Evolutionary conservation across 2,329 filamentous ascomycete genomes (phyloP), one percentile per base, ranked within the genome.

Genomic region (Polychaeton citri): DNA sequence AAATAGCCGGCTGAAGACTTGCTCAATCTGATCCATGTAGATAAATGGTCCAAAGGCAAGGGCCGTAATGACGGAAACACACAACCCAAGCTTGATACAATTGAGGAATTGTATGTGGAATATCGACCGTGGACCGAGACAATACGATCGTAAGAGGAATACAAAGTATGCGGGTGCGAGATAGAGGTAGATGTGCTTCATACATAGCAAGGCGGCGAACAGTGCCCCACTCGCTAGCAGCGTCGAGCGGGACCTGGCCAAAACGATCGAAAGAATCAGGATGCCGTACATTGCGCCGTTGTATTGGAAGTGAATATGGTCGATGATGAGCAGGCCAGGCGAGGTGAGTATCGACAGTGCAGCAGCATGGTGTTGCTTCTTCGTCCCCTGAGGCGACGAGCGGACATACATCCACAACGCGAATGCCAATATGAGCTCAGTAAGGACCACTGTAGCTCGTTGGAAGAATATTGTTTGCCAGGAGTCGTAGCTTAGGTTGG

Each of bases 261-360:
- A 64, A 2, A 92, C 81, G 33, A 98, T 70, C 2, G 90, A 96
- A 36, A 88, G 68, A 24, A 96, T 73, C 34, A 98, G 67, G 30
- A 96, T 66, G 24, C 90, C 90, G 57, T 96, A 98, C 62, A 98
- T 76, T 62, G 87, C 86, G 28, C 90, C 88, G 64, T 98, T 98
- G 66, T 98, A 98, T 66, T 98, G 90, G 59, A 98, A 98, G 59
- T 95, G 87, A 45, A 95, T 88, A 58, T 98, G 90, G 54, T 98
- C 90, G 58, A 98, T 96, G 55, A 98, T 92, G 41, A 98, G 69
- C 21, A 98, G 73, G 2, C 88, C 90, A 0, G 90, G 90, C 0
- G 87, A 96, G 9, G 96, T 73, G 3, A 96, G 66, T 40, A 98
- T 78, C 1, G 88, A 95, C 38, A 96, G 69, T 17, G 87, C 86